Evolutionary conservation across 2,329 filamentous ascomycete species (phyloP).

Genomic region (Zopfia rhizophila): DNA sequence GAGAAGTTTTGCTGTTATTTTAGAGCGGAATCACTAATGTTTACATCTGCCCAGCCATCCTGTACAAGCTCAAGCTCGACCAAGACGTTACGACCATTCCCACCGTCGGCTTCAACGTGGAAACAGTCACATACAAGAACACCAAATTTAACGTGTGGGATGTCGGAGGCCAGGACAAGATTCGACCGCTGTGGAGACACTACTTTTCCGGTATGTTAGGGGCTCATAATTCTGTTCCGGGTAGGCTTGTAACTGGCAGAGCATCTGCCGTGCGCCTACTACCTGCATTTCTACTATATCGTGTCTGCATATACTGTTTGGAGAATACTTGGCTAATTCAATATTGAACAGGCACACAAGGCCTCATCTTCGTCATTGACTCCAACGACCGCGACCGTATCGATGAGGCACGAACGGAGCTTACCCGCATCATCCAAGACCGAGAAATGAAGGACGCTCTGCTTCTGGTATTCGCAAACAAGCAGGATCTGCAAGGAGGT

Average conservation of each 20-base stretch:
- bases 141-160: constrained; percentile 99
- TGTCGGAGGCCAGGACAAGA: constrained; percentile 99
- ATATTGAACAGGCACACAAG: constrained; percentile 77
- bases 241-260: constrained; percentile 39
- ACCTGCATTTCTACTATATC: constrained; percentile 18
- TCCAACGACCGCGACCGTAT: constrained; percentile 99
- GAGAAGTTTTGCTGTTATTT: background rate
- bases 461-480: constrained; percentile 98
- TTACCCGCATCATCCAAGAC: constrained; percentile 98
- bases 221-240: constrained; percentile 32
- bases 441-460: constrained; percentile 98
- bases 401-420: constrained; percentile 93
- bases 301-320: background rate
- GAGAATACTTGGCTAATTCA: background rate
- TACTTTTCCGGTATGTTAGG: constrained; percentile 84
- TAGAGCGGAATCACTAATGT: constrained; percentile 24
- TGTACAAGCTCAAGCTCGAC: constrained; percentile 99
- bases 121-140: constrained; percentile 99
- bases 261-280: constrained; percentile 12
- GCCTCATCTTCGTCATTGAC: constrained; percentile 99
- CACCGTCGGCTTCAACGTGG: constrained; percentile 99
- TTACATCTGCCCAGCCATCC: constrained; percentile 70
- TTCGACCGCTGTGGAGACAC: constrained; percentile 98
- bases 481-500: constrained; percentile 94
- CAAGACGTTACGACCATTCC: constrained; percentile 99